These are phyloP conservation scores for Ampelomyces quisqualis DNA, from an alignment of 2,329 filamentous ascomycete genomes.

Conservation along the genomic window DNA sequence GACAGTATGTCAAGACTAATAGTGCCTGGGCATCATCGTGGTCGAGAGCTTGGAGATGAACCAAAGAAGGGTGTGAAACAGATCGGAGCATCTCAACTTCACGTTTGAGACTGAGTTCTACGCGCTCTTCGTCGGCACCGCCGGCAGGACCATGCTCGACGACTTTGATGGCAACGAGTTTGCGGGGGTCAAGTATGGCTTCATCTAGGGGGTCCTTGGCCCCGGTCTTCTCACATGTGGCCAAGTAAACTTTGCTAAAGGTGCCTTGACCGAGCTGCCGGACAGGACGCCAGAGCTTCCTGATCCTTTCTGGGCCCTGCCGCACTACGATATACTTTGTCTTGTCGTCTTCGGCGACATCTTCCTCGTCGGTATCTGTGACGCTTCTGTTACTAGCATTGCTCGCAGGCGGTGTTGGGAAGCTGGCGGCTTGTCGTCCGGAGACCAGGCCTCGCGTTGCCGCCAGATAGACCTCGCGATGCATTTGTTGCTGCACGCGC, in stretches of 20 bases:
- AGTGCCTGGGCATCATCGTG: slow-evolving; percentile 80
- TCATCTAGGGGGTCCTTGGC: slow-evolving; percentile 48
- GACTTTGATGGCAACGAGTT: slow-evolving; percentile 90
- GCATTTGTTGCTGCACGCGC: slow-evolving; percentile 57
- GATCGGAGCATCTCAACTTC: slow-evolving; percentile 92
- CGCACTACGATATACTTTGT: slow-evolving; percentile 51
- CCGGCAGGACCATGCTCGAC: slow-evolving; percentile 93
- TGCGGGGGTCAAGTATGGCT: slow-evolving; percentile 63
- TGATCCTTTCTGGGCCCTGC: slow-evolving; percentile 64
- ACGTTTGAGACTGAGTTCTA: slow-evolving; percentile 90
- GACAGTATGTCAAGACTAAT: slow-evolving; percentile 85
- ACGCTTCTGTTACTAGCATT: slow-evolving; percentile 62
- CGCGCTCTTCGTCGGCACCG: slow-evolving; percentile 86
- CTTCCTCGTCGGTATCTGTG: slow-evolving; percentile 56
- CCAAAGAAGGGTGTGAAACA: slow-evolving; percentile 84
- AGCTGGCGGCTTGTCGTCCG: slow-evolving; percentile 45
- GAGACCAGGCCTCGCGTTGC: slow-evolving; percentile 71
- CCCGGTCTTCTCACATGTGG: slow-evolving; percentile 69
- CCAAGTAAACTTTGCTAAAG: slow-evolving; percentile 91
- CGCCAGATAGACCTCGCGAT: slow-evolving; percentile 80
- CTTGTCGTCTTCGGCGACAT: slow-evolving; percentile 47
- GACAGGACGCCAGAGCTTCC: slow-evolving; percentile 78
- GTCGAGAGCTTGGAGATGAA: slow-evolving; percentile 89
- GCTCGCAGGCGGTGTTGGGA: slow-evolving; percentile 75
- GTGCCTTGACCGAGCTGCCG: slow-evolving; percentile 86